Percentiles rank a stretch among this genome's conserved stretches.
Evolutionary conservation across 805 yeast genomes (phyloP).

Genomic region (Wickerhamomyces queroliae): DNA sequence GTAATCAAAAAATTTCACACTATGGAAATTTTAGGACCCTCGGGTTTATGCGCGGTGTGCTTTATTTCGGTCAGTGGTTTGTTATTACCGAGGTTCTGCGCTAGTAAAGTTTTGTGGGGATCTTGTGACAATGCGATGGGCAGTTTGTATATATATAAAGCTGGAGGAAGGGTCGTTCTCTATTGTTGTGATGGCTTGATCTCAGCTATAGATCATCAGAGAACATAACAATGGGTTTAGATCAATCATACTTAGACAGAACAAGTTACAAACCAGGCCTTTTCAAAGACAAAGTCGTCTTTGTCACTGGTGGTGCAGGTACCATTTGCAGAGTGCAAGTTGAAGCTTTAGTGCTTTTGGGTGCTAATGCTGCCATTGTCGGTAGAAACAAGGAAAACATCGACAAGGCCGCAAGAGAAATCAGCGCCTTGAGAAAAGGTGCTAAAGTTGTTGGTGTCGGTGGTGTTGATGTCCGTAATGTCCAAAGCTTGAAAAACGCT

Average conservation of each 20-base stretch:
- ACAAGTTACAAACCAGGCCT: constrained; percentile 49
- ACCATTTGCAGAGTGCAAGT: constrained; percentile 90
- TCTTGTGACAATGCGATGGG: too few relatives aligned
- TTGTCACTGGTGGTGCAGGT: constrained; percentile 96
- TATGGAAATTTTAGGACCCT: too few relatives aligned
- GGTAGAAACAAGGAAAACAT: constrained; percentile 75
- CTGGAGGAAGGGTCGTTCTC: too few relatives aligned
- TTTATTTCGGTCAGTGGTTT: too few relatives aligned
- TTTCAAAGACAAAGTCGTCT: constrained; percentile 79
- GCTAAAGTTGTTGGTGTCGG: constrained; percentile 68
- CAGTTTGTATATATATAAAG: too few relatives aligned
- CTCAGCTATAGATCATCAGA: constrained; percentile 6
- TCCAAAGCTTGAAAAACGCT: constrained; percentile 53
- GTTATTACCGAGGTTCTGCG: too few relatives aligned
- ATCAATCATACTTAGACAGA: constrained; percentile 21
- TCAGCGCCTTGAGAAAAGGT: constrained; percentile 49
- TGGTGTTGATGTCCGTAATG: constrained; percentile 72
- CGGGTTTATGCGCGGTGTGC: too few relatives aligned
- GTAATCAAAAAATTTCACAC: too few relatives aligned
- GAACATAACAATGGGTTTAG: constrained; percentile 12
- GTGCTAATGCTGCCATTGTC: constrained; percentile 81
- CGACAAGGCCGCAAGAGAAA: constrained; percentile 58
- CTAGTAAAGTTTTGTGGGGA: neutral
- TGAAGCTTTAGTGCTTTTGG: constrained; percentile 76
- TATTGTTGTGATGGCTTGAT: too few relatives aligned